Evolutionary conservation across 495 filamentous ascomycete genomes (phyloP).

Genomic region (Sporormia fimetaria): DNA sequence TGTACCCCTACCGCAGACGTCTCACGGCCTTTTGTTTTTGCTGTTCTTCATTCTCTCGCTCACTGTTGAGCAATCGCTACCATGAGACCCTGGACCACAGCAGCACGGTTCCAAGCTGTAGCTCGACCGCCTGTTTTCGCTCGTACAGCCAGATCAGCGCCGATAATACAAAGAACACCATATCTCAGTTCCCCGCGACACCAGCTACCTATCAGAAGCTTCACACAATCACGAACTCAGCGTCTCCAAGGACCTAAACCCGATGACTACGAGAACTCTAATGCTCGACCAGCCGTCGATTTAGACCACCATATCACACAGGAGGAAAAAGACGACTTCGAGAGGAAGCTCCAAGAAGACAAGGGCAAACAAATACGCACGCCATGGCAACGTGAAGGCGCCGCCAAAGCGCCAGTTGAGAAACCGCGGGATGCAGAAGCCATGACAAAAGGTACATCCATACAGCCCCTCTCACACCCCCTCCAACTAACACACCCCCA

Average conservation of each 20-base stretch:
- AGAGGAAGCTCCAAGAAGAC: constrained; percentile 34
- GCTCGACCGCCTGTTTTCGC: too few species aligned
- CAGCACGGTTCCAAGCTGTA: too few species aligned
- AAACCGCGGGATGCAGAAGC: constrained; percentile 39
- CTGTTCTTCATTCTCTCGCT: too few species aligned
- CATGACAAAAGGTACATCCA: constrained; percentile 51
- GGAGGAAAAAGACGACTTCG: constrained; percentile 34
- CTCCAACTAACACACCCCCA: constrained; percentile 28
- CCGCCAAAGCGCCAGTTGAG: constrained; percentile 45
- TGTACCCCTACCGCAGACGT: too few species aligned
- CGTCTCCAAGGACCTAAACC: background rate
- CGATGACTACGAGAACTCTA: constrained; percentile 17
- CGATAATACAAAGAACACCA: background rate
- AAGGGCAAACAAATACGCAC: constrained; percentile 42
- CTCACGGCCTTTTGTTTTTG: too few species aligned
- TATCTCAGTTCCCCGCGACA: background rate
- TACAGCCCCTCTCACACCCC: background rate
- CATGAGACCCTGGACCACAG: too few species aligned
- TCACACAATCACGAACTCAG: constrained; percentile 1
- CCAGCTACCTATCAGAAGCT: constrained; percentile 5
- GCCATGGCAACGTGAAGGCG: constrained; percentile 63
- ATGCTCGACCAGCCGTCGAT: constrained; percentile 25
- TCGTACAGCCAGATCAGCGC: too few species aligned
- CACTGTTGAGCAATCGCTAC: too few species aligned
- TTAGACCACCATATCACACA: constrained; percentile 30